Conservation (phyloP, 106 monocot species). For the Allium cepa region DNA sequence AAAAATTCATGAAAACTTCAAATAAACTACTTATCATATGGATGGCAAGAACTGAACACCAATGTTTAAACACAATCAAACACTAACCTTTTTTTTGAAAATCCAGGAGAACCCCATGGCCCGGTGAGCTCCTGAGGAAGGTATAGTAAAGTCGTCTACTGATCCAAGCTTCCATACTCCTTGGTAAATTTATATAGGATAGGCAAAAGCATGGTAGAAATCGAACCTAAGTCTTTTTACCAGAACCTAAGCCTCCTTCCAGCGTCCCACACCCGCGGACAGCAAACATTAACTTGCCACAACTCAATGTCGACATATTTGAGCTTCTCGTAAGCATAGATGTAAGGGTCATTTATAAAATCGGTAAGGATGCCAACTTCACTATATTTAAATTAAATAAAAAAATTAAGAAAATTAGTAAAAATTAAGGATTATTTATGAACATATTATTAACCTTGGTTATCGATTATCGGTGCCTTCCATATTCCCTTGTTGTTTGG, state of each 20-base stretch:
- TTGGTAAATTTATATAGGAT: too few species aligned
- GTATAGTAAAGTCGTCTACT: too few species aligned
- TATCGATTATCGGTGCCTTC: slow-evolving; percentile 73
- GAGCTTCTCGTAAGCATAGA: slow-evolving; percentile 52
- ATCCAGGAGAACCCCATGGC: too few species aligned
- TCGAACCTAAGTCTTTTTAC: too few species aligned
- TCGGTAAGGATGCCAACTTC: slow-evolving; percentile 25
- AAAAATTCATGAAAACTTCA: slow-evolving; percentile 5
- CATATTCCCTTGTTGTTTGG: slow-evolving; percentile 67
- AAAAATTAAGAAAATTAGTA: too few species aligned
- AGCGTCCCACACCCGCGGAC: too few species aligned
- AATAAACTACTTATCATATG: not conserved
- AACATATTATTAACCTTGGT: slow-evolving; percentile 30
- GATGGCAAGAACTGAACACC: not conserved
- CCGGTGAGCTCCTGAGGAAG: too few species aligned
- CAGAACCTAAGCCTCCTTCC: too few species aligned
- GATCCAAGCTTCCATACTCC: too few species aligned
- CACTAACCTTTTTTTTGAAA: too few species aligned
- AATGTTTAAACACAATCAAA: not conserved
- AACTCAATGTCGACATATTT: slow-evolving; percentile 60
- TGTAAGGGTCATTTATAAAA: slow-evolving; percentile 52
- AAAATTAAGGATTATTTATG: too few species aligned
- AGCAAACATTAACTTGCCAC: slow-evolving; percentile 24
- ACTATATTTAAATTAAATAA: not conserved
- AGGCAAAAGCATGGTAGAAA: too few species aligned